Evolutionary conservation across 2,329 filamentous ascomycete species (phyloP).

Genomic region (Fusarium tanahbumbuense): DNA sequence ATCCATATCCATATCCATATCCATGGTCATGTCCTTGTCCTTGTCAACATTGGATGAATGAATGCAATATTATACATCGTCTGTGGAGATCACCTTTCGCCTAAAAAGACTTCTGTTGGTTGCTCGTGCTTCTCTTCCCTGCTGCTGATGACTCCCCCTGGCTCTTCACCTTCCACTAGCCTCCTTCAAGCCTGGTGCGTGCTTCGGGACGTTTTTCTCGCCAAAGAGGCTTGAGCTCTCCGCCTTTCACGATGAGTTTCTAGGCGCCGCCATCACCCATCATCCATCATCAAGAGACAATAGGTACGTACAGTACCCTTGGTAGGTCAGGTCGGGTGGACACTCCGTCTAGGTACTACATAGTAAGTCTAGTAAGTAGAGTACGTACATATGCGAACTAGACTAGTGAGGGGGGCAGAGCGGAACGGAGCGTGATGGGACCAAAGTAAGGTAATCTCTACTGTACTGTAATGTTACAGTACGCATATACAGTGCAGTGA

Average conservation of each 20-base stretch:
- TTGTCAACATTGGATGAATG: neutral
- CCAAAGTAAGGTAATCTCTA: neutral
- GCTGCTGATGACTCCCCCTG: slow-evolving; percentile 30
- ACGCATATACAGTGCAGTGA: neutral
- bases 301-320: neutral
- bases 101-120: slow-evolving; percentile 26
- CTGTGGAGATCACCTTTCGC: slow-evolving; percentile 31
- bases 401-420: slow-evolving; percentile 35
- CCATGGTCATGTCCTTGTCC: neutral
- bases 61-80: slow-evolving; percentile 1
- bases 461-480: neutral
- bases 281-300: slow-evolving; percentile 29
- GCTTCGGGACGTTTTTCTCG: slow-evolving; percentile 43
- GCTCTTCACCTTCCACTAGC: slow-evolving; percentile 18
- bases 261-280: slow-evolving; percentile 51
- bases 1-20: neutral
- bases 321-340: slow-evolving; percentile 32
- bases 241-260: slow-evolving; percentile 55
- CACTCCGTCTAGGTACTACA: neutral
- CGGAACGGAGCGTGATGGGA: slow-evolving; percentile 28
- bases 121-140: slow-evolving; percentile 14
- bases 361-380: neutral
- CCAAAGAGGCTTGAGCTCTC: slow-evolving; percentile 40
- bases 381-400: neutral
- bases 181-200: slow-evolving; percentile 22